These are phyloP conservation scores for Eimeria nieschulzi DNA, from an alignment of 169 alveolate species.

Conservation along the genomic window DNA sequence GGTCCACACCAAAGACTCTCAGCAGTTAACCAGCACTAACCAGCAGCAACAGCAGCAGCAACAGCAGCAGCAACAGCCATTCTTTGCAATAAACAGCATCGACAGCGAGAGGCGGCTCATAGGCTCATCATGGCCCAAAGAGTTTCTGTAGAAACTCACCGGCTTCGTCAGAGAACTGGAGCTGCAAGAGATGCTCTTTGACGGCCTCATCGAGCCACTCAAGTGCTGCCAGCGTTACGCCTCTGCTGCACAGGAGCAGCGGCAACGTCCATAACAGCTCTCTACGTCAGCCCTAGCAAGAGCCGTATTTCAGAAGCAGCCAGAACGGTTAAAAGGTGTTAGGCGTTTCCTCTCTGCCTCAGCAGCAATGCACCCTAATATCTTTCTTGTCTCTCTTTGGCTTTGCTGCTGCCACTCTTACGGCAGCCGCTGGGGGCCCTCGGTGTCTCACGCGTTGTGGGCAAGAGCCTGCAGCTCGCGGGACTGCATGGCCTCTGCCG, in stretches of 20 bases:
- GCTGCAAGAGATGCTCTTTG: slow-evolving; percentile 1
- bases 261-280: background rate
- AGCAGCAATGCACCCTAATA: too few species aligned
- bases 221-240: background rate
- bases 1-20: background rate
- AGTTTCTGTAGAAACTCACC: background rate
- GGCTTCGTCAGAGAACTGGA: slow-evolving; percentile 4
- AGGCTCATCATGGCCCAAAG: background rate
- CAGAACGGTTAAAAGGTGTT: background rate
- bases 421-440: too few species aligned
- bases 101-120: background rate
- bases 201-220: background rate
- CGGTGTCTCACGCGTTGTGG: background rate
- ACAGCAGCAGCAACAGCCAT: background rate
- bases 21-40: background rate
- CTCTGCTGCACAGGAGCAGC: slow-evolving; percentile 12
- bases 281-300: background rate
- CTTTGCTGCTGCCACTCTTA: too few species aligned
- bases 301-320: background rate
- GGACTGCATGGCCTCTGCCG: background rate
- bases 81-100: background rate
- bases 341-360: too few species aligned
- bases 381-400: too few species aligned
- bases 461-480: slow-evolving; percentile 2
- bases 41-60: slow-evolving; percentile 12